Percentiles rank a stretch among this genome's conserved stretches.
Conservation (phyloP, 2,329 filamentous ascomycete species). For the Coniochaeta pulveracea region DNA sequence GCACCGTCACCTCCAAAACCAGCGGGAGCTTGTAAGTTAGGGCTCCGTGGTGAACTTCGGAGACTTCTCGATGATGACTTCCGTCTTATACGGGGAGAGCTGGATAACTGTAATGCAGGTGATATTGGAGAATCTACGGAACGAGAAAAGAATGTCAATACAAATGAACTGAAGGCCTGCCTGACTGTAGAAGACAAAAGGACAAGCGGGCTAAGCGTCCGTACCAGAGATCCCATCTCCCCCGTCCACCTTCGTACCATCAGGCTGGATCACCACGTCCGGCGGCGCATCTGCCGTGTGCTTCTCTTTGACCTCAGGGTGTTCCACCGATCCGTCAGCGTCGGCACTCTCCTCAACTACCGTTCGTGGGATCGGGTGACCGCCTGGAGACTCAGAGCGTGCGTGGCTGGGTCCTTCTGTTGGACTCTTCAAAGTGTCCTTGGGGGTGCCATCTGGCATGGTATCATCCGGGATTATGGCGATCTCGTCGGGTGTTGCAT, state of each 20-base stretch:
- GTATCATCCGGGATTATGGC: constrained; percentile 29
- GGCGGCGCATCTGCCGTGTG: constrained; percentile 40
- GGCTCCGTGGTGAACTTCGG: constrained; percentile 12
- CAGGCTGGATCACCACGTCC: constrained; percentile 35
- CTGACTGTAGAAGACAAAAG: constrained; percentile 8
- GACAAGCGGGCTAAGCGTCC: constrained; percentile 20
- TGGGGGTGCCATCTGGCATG: constrained; percentile 12
- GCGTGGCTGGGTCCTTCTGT: constrained; percentile 11
- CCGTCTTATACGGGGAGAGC: constrained; percentile 19
- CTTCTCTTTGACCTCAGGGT: constrained; percentile 29
- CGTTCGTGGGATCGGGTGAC: constrained; percentile 35
- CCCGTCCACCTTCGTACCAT: constrained; percentile 23
- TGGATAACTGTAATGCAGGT: constrained; percentile 18
- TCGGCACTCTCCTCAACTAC: constrained; percentile 41
- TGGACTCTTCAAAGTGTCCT: constrained; percentile 13
- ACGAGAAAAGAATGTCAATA: constrained; percentile 13
- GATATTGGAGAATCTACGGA: constrained; percentile 26
- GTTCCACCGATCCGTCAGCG: constrained; percentile 29
- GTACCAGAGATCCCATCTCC: constrained; percentile 22
- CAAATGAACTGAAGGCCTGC: constrained; percentile 7
- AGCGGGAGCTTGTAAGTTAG: too few relatives aligned
- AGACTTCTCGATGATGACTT: constrained; percentile 17
- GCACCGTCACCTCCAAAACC: constrained; percentile 16
- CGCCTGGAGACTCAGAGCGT: constrained; percentile 21
- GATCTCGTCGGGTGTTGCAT: constrained; percentile 51